Percentiles rank a stretch among this genome's conserved stretches.
Evolutionary conservation across 176 grass and related monocot species (phyloP).

Genomic region (Lolium rigidum): DNA sequence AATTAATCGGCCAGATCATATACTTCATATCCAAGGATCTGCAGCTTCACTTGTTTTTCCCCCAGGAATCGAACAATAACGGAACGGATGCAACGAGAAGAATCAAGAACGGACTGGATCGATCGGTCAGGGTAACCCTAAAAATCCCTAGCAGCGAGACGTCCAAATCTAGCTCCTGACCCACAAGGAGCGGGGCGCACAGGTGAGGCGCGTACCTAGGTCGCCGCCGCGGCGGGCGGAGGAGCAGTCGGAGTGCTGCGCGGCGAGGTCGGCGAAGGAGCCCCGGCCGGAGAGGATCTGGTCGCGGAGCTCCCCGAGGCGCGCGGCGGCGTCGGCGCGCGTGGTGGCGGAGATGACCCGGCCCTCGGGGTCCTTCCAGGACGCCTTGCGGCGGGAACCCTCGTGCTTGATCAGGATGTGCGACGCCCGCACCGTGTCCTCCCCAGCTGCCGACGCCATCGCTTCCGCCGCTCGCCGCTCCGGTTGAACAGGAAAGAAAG

Average conservation of each 20-base stretch:
- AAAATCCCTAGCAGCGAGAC: neutral
- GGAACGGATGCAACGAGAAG: neutral
- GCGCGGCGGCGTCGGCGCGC: slow-evolving; percentile 50
- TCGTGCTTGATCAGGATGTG: slow-evolving; percentile 91
- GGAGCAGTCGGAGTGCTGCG: slow-evolving; percentile 72
- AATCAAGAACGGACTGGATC: neutral
- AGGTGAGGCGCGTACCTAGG: slow-evolving; percentile 38
- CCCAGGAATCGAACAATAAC: neutral
- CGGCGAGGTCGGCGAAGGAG: slow-evolving; percentile 66
- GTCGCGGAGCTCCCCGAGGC: slow-evolving; percentile 53
- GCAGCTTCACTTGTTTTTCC: neutral
- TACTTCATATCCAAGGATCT: neutral
- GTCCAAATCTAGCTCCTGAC: neutral
- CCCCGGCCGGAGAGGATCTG: slow-evolving; percentile 58
- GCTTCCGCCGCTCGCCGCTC: neutral
- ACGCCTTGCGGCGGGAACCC: slow-evolving; percentile 79
- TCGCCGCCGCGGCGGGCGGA: slow-evolving; percentile 76
- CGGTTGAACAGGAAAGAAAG: neutral
- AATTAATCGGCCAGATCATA: neutral
- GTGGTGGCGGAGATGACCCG: slow-evolving; percentile 59
- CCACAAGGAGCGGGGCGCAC: neutral
- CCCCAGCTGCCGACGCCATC: slow-evolving; percentile 32
- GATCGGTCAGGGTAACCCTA: neutral
- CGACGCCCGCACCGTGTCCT: slow-evolving; percentile 64
- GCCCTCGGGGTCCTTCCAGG: slow-evolving; percentile 80